phyloP scores from a whole-genome alignment of 169 alveolate species.

The Plasmodium adleri region DNA sequence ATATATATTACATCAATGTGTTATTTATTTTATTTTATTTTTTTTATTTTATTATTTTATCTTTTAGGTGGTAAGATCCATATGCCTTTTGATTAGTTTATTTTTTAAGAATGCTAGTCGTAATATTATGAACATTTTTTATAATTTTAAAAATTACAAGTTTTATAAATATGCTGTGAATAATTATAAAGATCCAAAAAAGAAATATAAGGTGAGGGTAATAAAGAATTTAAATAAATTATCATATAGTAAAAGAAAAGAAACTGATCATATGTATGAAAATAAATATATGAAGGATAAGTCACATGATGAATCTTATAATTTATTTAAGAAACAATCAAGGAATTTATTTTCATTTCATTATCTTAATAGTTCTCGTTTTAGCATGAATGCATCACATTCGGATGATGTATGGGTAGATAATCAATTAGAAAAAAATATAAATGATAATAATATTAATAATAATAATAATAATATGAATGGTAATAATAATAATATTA shows the following conservation, averaged over 20 bases:
- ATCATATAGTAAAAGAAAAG: conserved; percentile 7
- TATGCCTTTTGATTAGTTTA: conserved; percentile 28
- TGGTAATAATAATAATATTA: neutral
- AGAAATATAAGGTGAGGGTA: conserved; percentile 48
- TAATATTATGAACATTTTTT: conserved; percentile 15
- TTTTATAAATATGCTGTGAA: conserved; percentile 75
- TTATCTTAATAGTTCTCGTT: conserved; percentile 12
- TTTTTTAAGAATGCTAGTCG: conserved; percentile 46
- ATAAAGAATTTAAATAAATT: conserved; percentile 31
- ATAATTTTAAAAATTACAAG: conserved; percentile 32
- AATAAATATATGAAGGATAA: neutral
- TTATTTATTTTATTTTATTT: neutral
- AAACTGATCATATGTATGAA: neutral
- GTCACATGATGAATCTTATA: neutral
- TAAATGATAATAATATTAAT: neutral
- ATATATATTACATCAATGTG: neutral
- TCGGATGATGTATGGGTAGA: neutral
- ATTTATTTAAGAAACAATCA: neutral
- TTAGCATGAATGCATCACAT: conserved; percentile 5
- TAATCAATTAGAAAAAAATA: neutral
- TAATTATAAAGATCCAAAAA: conserved; percentile 44
- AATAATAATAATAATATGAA: neutral
- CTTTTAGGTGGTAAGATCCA: conserved; percentile 17
- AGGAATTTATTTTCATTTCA: conserved; percentile 13
- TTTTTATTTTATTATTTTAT: neutral